A percentile compares a stretch with the other conserved stretches of the same genome.
These are phyloP conservation scores for Neonectria hederae DNA, from an alignment of 2,329 filamentous ascomycete genomes.

Conservation along the genomic window DNA sequence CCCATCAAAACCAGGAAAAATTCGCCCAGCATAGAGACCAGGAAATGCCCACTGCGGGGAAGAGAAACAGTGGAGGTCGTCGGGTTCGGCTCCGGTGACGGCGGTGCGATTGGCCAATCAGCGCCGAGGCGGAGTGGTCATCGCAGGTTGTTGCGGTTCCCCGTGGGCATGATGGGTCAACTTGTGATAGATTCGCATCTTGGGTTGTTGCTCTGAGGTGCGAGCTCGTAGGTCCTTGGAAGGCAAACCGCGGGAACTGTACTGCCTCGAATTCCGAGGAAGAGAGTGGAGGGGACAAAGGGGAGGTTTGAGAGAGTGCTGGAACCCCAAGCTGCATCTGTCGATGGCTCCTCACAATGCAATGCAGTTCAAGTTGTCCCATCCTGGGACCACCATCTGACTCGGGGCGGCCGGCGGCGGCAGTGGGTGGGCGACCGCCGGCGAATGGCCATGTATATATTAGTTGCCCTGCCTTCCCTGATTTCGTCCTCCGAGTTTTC, in stretches of 20 bases:
- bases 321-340: neutral
- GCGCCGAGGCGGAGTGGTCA: neutral
- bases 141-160: neutral
- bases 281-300: neutral
- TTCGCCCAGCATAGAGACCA: neutral
- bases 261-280: neutral
- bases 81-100: slow-evolving; percentile 8
- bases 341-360: neutral
- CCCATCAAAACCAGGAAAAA: neutral
- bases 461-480: neutral
- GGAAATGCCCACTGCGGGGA: slow-evolving; percentile 7
- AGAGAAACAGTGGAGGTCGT: neutral
- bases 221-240: neutral
- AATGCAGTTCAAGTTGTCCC: neutral
- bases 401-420: slow-evolving; percentile 14
- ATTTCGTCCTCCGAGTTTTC: neutral
- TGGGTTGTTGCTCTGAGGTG: neutral
- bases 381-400: slow-evolving; percentile 1
- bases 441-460: slow-evolving; percentile 9
- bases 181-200: neutral
- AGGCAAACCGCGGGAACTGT: neutral
- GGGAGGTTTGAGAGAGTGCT: neutral
- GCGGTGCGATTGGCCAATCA: slow-evolving; percentile 19
- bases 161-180: neutral
- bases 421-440: slow-evolving; percentile 3